Evolutionary conservation across 2,329 filamentous ascomycete species (phyloP).

Genomic region (Hymenoscyphus scutula): DNA sequence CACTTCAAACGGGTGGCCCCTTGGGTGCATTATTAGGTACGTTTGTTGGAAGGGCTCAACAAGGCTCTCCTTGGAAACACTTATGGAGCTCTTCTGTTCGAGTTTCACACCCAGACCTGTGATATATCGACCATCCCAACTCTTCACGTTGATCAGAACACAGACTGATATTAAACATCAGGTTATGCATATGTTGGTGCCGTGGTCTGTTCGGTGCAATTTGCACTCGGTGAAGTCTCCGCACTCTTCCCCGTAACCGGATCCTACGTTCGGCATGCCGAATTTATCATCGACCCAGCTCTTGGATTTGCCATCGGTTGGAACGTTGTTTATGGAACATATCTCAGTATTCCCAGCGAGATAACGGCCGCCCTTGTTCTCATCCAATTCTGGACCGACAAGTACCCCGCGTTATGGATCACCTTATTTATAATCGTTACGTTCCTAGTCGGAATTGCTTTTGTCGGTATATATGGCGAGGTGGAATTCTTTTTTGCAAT

Average conservation of each 20-base stretch:
- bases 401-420: conserved; percentile 46
- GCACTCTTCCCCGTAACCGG: conserved; percentile 38
- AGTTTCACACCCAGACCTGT: no score
- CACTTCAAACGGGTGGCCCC: conserved; percentile 48
- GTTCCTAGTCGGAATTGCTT: conserved; percentile 37
- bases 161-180: no score
- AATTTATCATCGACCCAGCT: conserved; percentile 38
- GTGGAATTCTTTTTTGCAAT: conserved; percentile 52
- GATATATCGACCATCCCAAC: no score
- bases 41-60: neutral
- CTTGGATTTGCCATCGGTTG: conserved; percentile 36
- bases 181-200: conserved; percentile 34
- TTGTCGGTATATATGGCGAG: conserved; percentile 46
- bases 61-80: no score
- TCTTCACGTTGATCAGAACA: no score
- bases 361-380: conserved; percentile 62
- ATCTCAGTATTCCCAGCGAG: conserved; percentile 44
- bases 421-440: conserved; percentile 40
- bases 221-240: conserved; percentile 38
- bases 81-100: no score
- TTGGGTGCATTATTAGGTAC: conserved; percentile 42
- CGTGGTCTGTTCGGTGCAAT: conserved; percentile 46
- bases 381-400: conserved; percentile 62
- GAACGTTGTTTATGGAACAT: conserved; percentile 36
- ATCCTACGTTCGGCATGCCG: conserved; percentile 37